These are phyloP conservation scores for Trichoderma atroviride DNA, from an alignment of 2,329 filamentous ascomycete genomes.

Conservation along the genomic window DNA sequence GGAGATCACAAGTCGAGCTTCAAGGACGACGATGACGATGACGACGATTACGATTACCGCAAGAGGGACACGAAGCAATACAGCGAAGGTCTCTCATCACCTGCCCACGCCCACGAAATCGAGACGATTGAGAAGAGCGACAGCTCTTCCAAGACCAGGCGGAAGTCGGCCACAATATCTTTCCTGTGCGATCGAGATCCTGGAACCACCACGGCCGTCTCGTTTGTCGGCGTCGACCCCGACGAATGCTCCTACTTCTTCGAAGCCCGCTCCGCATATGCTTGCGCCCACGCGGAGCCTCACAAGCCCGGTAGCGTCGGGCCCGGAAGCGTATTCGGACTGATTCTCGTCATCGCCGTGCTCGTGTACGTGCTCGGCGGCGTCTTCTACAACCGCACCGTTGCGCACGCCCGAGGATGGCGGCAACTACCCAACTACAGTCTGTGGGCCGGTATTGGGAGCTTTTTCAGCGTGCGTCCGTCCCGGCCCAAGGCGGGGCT, in stretches of 20 bases:
- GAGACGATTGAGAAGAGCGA: conserved; percentile 40
- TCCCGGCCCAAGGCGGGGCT: conserved; percentile 37
- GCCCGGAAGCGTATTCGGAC: conserved; percentile 78
- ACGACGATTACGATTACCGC: conserved; percentile 13
- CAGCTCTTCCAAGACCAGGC: conserved; percentile 40
- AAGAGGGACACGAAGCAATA: conserved; percentile 10
- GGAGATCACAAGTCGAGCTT: conserved; percentile 48
- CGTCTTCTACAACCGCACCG: conserved; percentile 92
- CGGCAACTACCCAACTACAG: conserved; percentile 92
- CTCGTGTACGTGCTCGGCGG: conserved; percentile 90
- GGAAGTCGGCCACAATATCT: conserved; percentile 85
- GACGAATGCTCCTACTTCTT: conserved; percentile 97
- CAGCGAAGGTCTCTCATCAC: not conserved
- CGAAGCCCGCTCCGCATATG: conserved; percentile 82
- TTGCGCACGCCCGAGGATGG: conserved; percentile 94
- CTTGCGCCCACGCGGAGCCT: conserved; percentile 69
- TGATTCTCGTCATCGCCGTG: conserved; percentile 77
- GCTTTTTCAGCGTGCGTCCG: conserved; percentile 70
- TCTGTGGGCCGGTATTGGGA: conserved; percentile 86
- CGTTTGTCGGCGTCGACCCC: conserved; percentile 80
- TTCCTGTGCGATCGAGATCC: conserved; percentile 91
- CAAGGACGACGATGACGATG: conserved; percentile 35
- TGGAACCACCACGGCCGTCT: conserved; percentile 67
- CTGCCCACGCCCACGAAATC: conserved; percentile 23
- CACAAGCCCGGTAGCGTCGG: conserved; percentile 73